These are phyloP conservation scores for Ophiostoma piceae DNA, from an alignment of 2,329 filamentous ascomycete genomes.

Conservation along the genomic window DNA sequence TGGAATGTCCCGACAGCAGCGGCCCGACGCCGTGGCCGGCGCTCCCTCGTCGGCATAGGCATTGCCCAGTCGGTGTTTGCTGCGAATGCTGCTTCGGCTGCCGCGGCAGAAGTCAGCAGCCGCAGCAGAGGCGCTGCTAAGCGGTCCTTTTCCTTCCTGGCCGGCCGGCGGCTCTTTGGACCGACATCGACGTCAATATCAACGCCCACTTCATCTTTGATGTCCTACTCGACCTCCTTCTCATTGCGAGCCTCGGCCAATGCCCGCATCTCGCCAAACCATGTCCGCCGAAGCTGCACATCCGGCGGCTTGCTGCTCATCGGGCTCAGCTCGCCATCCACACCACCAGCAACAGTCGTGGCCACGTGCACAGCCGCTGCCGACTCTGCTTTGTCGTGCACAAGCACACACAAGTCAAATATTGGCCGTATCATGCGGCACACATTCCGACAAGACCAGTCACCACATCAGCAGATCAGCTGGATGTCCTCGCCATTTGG, in stretches of 20 bases:
- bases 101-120: conserved; percentile 15
- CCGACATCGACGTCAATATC: conserved; percentile 9
- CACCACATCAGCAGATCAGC: background rate
- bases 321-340: conserved; percentile 40
- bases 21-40: conserved; percentile 19
- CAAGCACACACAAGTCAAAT: conserved; percentile 31
- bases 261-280: conserved; percentile 34
- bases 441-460: conserved; percentile 32
- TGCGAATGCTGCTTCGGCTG: conserved; percentile 3
- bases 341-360: conserved; percentile 38
- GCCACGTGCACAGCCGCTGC: conserved; percentile 39
- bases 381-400: conserved; percentile 34
- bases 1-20: conserved; percentile 25
- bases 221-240: background rate
- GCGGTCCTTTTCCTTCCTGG: conserved; percentile 18
- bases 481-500: conserved; percentile 9
- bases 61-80: conserved; percentile 22
- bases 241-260: background rate
- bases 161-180: conserved; percentile 18
- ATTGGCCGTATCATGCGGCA: conserved; percentile 37
- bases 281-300: conserved; percentile 48
- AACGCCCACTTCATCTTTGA: background rate
- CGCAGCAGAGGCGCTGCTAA: conserved; percentile 12
- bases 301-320: conserved; percentile 52
- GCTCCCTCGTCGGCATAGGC: conserved; percentile 20